Evolutionary conservation across 169 alveolate genomes (phyloP), one percentile per base, ranked within the genome.

Genomic region (Babesia bovis): DNA sequence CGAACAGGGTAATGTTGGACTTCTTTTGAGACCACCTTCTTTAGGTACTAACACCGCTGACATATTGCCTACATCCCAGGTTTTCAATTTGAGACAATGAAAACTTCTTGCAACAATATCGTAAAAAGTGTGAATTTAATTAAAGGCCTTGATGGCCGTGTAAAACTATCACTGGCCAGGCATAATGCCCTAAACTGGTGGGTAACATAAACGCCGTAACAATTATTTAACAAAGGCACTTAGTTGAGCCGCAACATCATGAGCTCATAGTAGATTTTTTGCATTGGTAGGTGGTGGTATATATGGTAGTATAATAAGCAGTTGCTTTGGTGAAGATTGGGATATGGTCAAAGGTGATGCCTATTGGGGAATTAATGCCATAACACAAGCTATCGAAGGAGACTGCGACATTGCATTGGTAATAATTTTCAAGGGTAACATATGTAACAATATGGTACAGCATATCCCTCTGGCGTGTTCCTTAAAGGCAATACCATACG

Each of bases 71-170:
- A 66, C 77, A 30, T 26, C 50, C 9, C 83, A 69, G 38, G 68
- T 78, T 2, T 76, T 58, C 21, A 78, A 68, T 78, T 36, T 78
- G 73, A 58, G 87, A 28, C 87, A 68, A 28, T 78, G 66, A 58
- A 36, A n/a, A 50, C 6, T 17, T 17, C 65, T 17, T 23, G 25
- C 49, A 41, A 38, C 12, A 42, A 44, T 38, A 33, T 56, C 6
- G 28, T 50, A 9, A 55, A 19, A n/a, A 66, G 53, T 42, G 35
- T 40, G 26, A 6, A 25, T 3, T 17, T 57, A 19, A 5, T 53
- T 6, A 53, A 57, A 35, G 59, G 52, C 6, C n/a, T 21, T 21
- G 35, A 41, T 32, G 56, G 66, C 25, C 50, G 21, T 26, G 25
- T 30, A 15, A 68, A 49, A 47, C 32, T 53, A 40, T 36, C 69